Evolutionary conservation across 2,329 filamentous ascomycete species (phyloP).

Genomic region (Microdochium trichocladiopsis): DNA sequence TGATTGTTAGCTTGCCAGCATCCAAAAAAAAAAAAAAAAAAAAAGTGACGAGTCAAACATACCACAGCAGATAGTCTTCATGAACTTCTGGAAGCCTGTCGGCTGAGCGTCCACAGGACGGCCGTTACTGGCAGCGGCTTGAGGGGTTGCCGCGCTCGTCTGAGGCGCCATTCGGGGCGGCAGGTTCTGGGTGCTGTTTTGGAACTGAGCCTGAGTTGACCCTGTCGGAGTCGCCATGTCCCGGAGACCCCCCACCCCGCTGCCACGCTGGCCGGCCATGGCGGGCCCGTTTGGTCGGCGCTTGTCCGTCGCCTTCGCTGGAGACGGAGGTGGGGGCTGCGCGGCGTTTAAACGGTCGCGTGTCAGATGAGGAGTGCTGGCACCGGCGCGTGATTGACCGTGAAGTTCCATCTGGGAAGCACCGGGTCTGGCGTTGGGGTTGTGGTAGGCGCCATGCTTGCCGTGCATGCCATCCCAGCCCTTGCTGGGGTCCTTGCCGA

Average conservation of each 20-base stretch:
- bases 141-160: conserved; percentile 48
- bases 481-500: conserved; percentile 76
- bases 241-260: conserved; percentile 63
- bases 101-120: conserved; percentile 64
- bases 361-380: conserved; percentile 64
- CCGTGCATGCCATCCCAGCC: conserved; percentile 78
- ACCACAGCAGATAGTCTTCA: conserved; percentile 90
- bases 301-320: conserved; percentile 74
- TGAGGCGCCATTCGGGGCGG: conserved; percentile 57
- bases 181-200: conserved; percentile 88
- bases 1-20: too few relatives aligned
- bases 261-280: conserved; percentile 68
- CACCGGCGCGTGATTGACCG: conserved; percentile 60
- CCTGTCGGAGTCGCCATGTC: conserved; percentile 80
- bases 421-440: conserved; percentile 71
- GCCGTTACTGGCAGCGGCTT: conserved; percentile 45
- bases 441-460: conserved; percentile 60
- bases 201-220: conserved; percentile 93
- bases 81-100: conserved; percentile 82
- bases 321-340: conserved; percentile 82
- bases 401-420: conserved; percentile 81
- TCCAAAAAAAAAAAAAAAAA: too few relatives aligned
- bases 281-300: conserved; percentile 74
- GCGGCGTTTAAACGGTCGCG: conserved; percentile 89
- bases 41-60: conserved; percentile 24